phyloP scores from a whole-genome alignment of 148 eudicot genomes.

The Camellia granthamiana region DNA sequence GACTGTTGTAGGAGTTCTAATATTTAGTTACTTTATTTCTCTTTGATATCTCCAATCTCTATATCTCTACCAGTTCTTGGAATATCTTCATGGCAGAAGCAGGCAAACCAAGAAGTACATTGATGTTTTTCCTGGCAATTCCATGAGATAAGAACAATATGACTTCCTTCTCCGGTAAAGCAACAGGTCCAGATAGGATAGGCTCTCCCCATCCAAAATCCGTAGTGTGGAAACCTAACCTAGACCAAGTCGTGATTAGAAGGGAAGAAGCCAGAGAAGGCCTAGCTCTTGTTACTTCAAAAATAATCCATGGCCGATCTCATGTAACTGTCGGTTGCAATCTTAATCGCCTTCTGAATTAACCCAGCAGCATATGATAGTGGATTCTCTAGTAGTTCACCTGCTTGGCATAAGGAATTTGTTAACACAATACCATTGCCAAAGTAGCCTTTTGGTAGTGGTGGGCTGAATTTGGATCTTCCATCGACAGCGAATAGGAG shows the following conservation, averaged over 20 bases:
- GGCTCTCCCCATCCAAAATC: conserved; percentile 74
- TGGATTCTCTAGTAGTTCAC: conserved; percentile 34
- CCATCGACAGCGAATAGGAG: conserved; percentile 57
- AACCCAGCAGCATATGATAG: conserved; percentile 36
- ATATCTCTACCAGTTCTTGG: conserved; percentile 38
- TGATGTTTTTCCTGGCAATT: no score
- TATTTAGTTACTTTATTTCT: background rate
- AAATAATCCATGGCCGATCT: conserved; percentile 60
- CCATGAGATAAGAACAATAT: no score
- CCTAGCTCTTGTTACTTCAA: conserved; percentile 46
- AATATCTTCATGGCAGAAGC: conserved; percentile 43
- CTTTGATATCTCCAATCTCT: background rate
- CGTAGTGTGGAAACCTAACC: conserved; percentile 41
- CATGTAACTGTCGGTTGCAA: conserved; percentile 43
- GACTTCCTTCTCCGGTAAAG: conserved; percentile 26
- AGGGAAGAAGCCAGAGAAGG: conserved; percentile 47
- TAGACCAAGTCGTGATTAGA: conserved; percentile 53
- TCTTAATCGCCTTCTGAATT: conserved; percentile 45
- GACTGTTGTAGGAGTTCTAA: no score
- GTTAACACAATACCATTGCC: conserved; percentile 49
- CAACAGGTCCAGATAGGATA: conserved; percentile 46
- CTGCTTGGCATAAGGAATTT: conserved; percentile 33
- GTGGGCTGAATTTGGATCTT: conserved; percentile 40
- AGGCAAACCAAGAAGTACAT: conserved; percentile 41
- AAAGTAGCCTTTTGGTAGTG: conserved; percentile 48